phyloP scores from a whole-genome alignment of 31 red algal genomes.

The Porphyra umbilicalis region DNA sequence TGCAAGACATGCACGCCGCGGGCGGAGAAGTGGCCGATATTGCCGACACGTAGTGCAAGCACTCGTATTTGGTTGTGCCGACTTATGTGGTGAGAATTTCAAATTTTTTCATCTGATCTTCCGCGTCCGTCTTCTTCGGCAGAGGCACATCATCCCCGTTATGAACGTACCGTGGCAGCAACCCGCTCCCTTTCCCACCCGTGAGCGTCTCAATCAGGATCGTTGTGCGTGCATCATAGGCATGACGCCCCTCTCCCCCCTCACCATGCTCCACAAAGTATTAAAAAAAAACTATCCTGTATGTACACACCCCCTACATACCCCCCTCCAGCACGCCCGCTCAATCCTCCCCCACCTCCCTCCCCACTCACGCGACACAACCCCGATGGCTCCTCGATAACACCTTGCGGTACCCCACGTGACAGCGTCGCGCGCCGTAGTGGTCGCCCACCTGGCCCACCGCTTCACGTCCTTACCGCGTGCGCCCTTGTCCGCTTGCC shows the following conservation, averaged over 20 bases:
- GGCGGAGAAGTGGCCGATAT: not conserved
- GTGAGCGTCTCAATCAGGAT: not conserved
- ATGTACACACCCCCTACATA: no score
- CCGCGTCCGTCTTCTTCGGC: not conserved
- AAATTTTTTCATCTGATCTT: not conserved
- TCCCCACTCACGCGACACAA: no score
- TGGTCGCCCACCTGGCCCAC: no score
- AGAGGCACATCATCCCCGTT: not conserved
- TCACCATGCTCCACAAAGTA: not conserved
- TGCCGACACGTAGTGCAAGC: not conserved
- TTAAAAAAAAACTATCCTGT: no score
- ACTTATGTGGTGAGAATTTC: not conserved
- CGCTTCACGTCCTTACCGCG: no score
- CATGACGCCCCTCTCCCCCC: not conserved
- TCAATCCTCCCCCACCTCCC: no score
- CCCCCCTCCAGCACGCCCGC: no score
- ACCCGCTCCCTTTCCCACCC: not conserved
- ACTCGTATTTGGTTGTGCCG: not conserved
- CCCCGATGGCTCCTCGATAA: no score
- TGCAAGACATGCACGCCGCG: not conserved
- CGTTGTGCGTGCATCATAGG: not conserved
- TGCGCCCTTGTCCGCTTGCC: no score
- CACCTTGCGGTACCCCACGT: no score
- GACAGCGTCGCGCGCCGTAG: no score
- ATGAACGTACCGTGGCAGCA: not conserved